These are phyloP conservation scores for Candida nemodendra DNA, from an alignment of 805 yeast genomes.

Conservation along the genomic window DNA sequence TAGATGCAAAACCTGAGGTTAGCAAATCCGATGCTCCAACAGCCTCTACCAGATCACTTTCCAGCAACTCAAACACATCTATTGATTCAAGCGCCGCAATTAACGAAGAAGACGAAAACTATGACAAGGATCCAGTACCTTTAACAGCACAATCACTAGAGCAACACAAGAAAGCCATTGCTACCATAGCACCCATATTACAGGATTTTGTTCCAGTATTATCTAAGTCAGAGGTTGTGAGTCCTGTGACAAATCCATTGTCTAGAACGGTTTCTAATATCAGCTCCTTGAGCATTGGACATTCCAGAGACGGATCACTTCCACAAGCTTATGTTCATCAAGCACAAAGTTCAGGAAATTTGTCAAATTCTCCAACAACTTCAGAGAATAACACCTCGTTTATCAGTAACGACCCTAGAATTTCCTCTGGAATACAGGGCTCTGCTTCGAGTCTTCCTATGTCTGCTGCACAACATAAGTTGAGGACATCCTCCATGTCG, in stretches of 20 bases:
- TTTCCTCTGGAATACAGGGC: slow-evolving; percentile 11
- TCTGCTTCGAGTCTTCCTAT: slow-evolving; percentile 19
- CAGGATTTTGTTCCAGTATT: slow-evolving; percentile 72
- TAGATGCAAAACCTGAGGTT: neutral
- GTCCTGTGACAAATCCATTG: slow-evolving; percentile 31
- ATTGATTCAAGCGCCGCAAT: slow-evolving; percentile 18
- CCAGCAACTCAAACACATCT: slow-evolving; percentile 22
- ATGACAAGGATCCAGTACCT: slow-evolving; percentile 26
- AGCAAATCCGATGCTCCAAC: neutral
- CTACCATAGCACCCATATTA: slow-evolving; percentile 75
- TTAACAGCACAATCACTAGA: slow-evolving; percentile 33
- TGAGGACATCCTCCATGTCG: slow-evolving; percentile 33
- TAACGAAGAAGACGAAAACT: slow-evolving; percentile 22
- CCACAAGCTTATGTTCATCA: slow-evolving; percentile 7
- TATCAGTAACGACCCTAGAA: slow-evolving; percentile 8
- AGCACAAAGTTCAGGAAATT: slow-evolving; percentile 1
- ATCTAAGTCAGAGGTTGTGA: slow-evolving; percentile 39
- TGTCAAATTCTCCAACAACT: slow-evolving; percentile 1
- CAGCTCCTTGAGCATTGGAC: slow-evolving; percentile 29
- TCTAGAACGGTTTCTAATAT: slow-evolving; percentile 34
- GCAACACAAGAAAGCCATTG: slow-evolving; percentile 59
- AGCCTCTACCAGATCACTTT: slow-evolving; percentile 16
- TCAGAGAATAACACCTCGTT: slow-evolving; percentile 1
- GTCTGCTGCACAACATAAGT: slow-evolving; percentile 14
- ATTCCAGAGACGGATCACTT: slow-evolving; percentile 10